A percentile compares a stretch with the other conserved stretches of the same genome.
phyloP scores from a whole-genome alignment of 2,329 filamentous ascomycete genomes.

The Hymenoscyphus fructigenus region DNA sequence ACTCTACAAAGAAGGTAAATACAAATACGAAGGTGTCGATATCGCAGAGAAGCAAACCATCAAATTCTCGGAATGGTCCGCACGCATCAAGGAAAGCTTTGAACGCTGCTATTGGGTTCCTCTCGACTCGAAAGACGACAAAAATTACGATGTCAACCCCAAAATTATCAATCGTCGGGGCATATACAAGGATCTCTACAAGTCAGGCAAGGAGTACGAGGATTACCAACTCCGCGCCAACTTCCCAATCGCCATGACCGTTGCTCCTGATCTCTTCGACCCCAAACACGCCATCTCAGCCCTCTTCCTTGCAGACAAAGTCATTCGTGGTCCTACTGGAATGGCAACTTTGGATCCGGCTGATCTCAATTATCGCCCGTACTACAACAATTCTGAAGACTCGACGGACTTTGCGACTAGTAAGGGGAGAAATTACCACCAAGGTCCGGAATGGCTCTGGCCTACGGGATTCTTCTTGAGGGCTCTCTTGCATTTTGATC shows the following conservation, averaged over 20 bases:
- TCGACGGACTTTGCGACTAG: slow-evolving; percentile 85
- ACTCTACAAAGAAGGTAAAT: slow-evolving; percentile 67
- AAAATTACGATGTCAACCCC: slow-evolving; percentile 76
- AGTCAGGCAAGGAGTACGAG: slow-evolving; percentile 90
- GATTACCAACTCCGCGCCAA: slow-evolving; percentile 96
- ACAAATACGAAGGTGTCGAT: slow-evolving; percentile 71
- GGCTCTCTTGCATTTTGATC: slow-evolving; percentile 86
- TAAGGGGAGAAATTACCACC: slow-evolving; percentile 96
- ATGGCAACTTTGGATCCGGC: slow-evolving; percentile 94
- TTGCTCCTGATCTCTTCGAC: slow-evolving; percentile 85
- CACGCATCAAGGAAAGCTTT: slow-evolving; percentile 78
- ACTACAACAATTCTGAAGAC: slow-evolving; percentile 95
- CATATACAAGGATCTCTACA: slow-evolving; percentile 97
- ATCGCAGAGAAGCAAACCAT: slow-evolving; percentile 59
- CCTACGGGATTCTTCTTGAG: slow-evolving; percentile 94
- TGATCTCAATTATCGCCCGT: slow-evolving; percentile 89
- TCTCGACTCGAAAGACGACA: slow-evolving; percentile 64
- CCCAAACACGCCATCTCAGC: slow-evolving; percentile 74
- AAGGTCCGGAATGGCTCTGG: slow-evolving; percentile 98
- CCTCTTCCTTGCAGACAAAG: slow-evolving; percentile 74
- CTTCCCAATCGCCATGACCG: slow-evolving; percentile 93
- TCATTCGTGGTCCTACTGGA: slow-evolving; percentile 81
- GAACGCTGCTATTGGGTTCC: slow-evolving; percentile 92
- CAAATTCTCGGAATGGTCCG: slow-evolving; percentile 76
- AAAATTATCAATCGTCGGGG: slow-evolving; percentile 82